phyloP scores from a whole-genome alignment of 768 basidiomycete species.

The Cystofilobasidium bisporidii region DNA sequence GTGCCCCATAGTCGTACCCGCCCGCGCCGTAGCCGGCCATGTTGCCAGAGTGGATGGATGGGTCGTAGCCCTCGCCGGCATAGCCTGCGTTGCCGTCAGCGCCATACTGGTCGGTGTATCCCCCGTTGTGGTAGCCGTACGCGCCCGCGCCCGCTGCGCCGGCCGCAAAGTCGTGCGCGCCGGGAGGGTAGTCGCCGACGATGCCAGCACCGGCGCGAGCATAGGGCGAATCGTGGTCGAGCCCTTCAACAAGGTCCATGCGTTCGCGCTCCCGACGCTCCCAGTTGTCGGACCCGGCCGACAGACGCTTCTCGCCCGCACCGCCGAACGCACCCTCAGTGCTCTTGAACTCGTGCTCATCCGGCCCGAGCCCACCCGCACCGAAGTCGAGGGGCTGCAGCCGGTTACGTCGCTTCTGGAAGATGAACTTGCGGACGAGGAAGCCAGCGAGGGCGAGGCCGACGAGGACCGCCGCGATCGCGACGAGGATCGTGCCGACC shows the following conservation, averaged over 20 bases:
- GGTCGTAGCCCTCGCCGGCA: constrained; percentile 8
- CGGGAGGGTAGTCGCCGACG: neutral
- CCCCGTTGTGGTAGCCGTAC: neutral
- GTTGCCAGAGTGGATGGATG: constrained; percentile 6
- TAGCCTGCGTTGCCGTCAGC: neutral
- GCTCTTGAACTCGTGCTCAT: constrained; percentile 25
- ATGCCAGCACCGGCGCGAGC: neutral
- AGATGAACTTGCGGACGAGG: constrained; percentile 1
- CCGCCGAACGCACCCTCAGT: constrained; percentile 20
- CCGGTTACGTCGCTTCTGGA: neutral
- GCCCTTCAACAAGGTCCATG: neutral
- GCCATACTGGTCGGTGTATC: neutral
- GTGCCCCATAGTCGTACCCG: constrained; percentile 1
- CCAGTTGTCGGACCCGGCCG: neutral
- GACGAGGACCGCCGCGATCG: neutral
- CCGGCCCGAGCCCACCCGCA: constrained; percentile 11
- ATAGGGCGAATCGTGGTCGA: neutral
- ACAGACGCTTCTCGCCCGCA: constrained; percentile 8
- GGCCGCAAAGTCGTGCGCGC: neutral
- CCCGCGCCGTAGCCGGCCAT: constrained; percentile 14
- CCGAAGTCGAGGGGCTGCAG: constrained; percentile 15
- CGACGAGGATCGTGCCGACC: neutral
- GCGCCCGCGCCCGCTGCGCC: constrained; percentile 5
- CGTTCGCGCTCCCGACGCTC: constrained; percentile 20
- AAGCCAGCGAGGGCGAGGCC: neutral